Evolutionary conservation across 1,139 yeast genomes (phyloP).

Genomic region (Kluyveromyces sp.): DNA sequence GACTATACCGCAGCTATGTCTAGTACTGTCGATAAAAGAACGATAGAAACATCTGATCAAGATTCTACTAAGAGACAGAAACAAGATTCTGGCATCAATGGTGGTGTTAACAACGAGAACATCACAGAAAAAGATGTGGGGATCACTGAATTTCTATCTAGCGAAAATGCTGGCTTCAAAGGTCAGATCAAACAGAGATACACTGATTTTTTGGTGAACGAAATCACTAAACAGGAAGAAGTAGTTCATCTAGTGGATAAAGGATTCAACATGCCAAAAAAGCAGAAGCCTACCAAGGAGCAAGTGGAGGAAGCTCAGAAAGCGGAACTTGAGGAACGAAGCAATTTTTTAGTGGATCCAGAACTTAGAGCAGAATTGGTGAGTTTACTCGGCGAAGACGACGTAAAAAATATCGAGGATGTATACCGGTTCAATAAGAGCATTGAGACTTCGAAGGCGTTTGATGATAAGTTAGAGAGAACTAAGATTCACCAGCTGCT

Average conservation of each 20-base stretch:
- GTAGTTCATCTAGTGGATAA: conserved; percentile 72
- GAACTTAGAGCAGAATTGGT: conserved; percentile 44
- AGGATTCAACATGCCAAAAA: conserved; percentile 52
- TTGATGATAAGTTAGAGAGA: conserved; percentile 63
- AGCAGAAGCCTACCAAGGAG: conserved; percentile 43
- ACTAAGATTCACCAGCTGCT: conserved; percentile 71
- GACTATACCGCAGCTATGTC: conserved; percentile 9
- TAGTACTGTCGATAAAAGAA: conserved; percentile 9
- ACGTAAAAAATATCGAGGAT: conserved; percentile 49
- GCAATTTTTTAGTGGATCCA: conserved; percentile 42
- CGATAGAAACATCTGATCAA: conserved; percentile 5
- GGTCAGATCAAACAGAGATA: conserved; percentile 84
- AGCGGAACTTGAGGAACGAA: conserved; percentile 36
- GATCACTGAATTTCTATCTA: conserved; percentile 60
- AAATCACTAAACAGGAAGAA: conserved; percentile 58
- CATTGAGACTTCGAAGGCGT: conserved; percentile 51
- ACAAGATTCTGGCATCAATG: conserved; percentile 3
- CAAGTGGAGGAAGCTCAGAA: conserved; percentile 35
- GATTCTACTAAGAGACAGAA: conserved; percentile 10
- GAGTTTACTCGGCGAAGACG: conserved; percentile 52
- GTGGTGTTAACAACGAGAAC: conserved; percentile 12
- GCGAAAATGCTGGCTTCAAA: conserved; percentile 52
- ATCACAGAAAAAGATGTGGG: conserved; percentile 70
- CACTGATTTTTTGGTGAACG: conserved; percentile 93
- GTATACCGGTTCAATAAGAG: conserved; percentile 53